Conservation (phyloP, 1,284 basidiomycete species). For the Cutaneotrichosporon spelunceum region DNA sequence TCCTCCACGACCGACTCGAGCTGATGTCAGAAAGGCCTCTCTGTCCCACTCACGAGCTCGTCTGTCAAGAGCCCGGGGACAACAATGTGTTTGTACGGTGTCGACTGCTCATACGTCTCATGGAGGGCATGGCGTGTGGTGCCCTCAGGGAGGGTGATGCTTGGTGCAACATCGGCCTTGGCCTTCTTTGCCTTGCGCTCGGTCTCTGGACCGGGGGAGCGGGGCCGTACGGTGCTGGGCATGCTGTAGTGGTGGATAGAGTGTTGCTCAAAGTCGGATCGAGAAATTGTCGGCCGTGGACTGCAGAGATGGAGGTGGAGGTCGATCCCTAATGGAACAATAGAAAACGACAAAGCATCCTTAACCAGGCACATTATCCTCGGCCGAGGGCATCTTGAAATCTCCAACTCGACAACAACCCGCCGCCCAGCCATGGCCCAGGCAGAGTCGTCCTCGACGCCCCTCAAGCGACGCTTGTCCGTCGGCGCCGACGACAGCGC, state of each 20-base stretch:
- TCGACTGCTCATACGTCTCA: constrained; percentile 59
- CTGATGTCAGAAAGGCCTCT: constrained; percentile 25
- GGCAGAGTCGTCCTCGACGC: constrained; percentile 6
- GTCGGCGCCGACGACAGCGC: neutral
- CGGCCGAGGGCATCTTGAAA: neutral
- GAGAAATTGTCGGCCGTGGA: constrained; percentile 1
- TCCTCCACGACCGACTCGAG: constrained; percentile 68
- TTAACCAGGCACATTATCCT: neutral
- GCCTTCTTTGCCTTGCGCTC: constrained; percentile 29
- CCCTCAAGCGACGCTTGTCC: constrained; percentile 8
- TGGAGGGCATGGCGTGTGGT: constrained; percentile 26
- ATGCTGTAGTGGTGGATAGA: constrained; percentile 22
- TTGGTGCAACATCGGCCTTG: constrained; percentile 20
- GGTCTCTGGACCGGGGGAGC: constrained; percentile 25
- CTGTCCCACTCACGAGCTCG: constrained; percentile 60
- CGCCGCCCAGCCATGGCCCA: neutral
- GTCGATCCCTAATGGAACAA: neutral
- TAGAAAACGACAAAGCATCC: neutral
- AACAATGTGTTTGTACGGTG: constrained; percentile 81
- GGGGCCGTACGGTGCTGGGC: constrained; percentile 31
- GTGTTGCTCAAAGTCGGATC: neutral
- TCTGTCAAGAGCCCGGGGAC: constrained; percentile 81
- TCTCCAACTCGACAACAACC: neutral
- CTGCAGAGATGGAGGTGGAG: constrained; percentile 5
- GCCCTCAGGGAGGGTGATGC: constrained; percentile 33